A percentile compares a stretch with the other conserved stretches of the same genome.
phyloP scores from a whole-genome alignment of 306 rosid genomes.

The Acacia confusa region DNA sequence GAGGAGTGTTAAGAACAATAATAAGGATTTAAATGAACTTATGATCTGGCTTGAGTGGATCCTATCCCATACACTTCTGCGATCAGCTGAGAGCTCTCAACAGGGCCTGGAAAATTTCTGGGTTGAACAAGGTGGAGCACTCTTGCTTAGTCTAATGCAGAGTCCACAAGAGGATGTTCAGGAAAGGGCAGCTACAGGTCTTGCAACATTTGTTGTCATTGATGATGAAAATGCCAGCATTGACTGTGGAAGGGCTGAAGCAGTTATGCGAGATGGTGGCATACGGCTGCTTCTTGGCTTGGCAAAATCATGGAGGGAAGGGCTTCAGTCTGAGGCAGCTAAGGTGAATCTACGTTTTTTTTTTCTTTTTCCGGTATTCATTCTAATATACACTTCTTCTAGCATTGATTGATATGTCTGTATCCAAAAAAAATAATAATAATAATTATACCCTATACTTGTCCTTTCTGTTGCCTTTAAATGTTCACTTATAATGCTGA shows the following conservation, averaged over 20 bases:
- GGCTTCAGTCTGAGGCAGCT: conserved; percentile 98
- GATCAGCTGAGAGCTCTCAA: conserved; percentile 96
- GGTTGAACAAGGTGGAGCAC: conserved; percentile 92
- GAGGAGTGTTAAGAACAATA: conserved; percentile 63
- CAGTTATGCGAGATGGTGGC: conserved; percentile 97
- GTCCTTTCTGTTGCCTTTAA: conserved; percentile 18
- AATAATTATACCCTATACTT: conserved; percentile 10
- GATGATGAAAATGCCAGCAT: conserved; percentile 98
- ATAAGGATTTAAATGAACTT: conserved; percentile 69
- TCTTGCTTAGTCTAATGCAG: conserved; percentile 95
- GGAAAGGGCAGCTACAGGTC: conserved; percentile 99
- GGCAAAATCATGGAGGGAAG: conserved; percentile 97
- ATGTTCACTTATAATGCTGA: conserved; percentile 14
- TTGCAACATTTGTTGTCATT: conserved; percentile 98
- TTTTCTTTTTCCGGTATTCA: conserved; percentile 16
- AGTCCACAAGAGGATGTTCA: conserved; percentile 98
- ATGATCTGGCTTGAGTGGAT: conserved; percentile 99
- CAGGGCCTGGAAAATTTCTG: conserved; percentile 88
- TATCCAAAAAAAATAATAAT: no score
- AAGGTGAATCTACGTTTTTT: conserved; percentile 60
- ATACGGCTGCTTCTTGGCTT: conserved; percentile 86
- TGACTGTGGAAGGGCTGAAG: conserved; percentile 93
- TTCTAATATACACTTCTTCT: conserved; percentile 1
- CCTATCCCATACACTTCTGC: conserved; percentile 89
- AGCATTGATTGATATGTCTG: conserved; percentile 3